A percentile compares a stretch with the other conserved stretches of the same genome.
phyloP scores from a whole-genome alignment of 495 filamentous ascomycete genomes.

The Xylaria telfairii region DNA sequence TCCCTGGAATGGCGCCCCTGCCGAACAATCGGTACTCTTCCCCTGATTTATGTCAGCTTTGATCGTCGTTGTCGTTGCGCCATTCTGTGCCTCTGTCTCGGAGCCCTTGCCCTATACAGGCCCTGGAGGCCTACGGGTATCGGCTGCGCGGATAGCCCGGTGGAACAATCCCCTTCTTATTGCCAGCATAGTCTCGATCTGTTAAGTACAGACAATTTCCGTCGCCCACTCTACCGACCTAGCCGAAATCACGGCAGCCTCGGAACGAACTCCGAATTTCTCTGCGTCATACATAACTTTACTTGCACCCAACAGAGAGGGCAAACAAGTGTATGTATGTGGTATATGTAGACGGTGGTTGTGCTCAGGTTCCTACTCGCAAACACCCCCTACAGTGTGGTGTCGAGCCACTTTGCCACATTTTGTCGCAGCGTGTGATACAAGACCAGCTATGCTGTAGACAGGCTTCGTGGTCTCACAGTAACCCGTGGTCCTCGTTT shows the following conservation, averaged over 20 bases:
- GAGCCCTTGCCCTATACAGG: background rate
- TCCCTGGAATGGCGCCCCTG: background rate
- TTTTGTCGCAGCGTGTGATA: conserved; percentile 30
- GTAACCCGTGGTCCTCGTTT: conserved; percentile 35
- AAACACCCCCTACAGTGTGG: background rate
- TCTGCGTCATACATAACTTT: conserved; percentile 2
- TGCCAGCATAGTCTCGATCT: background rate
- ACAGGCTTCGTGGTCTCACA: conserved; percentile 24
- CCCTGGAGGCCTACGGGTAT: background rate
- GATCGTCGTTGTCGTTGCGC: background rate
- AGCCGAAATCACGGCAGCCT: conserved; percentile 4
- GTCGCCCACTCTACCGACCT: background rate
- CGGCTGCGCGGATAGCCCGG: background rate
- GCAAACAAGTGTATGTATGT: conserved; percentile 16
- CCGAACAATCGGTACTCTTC: background rate
- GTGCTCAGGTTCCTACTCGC: conserved; percentile 13
- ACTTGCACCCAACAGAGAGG: background rate
- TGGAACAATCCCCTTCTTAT: conserved; percentile 13
- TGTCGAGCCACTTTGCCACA: conserved; percentile 20
- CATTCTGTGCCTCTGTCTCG: background rate
- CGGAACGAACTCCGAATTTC: background rate
- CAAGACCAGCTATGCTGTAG: conserved; percentile 24
- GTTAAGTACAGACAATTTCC: background rate
- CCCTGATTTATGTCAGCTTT: background rate
- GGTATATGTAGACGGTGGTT: conserved; percentile 3